These are phyloP conservation scores for Calonectria crousiana DNA, from an alignment of 2,329 filamentous ascomycete genomes.

Conservation along the genomic window DNA sequence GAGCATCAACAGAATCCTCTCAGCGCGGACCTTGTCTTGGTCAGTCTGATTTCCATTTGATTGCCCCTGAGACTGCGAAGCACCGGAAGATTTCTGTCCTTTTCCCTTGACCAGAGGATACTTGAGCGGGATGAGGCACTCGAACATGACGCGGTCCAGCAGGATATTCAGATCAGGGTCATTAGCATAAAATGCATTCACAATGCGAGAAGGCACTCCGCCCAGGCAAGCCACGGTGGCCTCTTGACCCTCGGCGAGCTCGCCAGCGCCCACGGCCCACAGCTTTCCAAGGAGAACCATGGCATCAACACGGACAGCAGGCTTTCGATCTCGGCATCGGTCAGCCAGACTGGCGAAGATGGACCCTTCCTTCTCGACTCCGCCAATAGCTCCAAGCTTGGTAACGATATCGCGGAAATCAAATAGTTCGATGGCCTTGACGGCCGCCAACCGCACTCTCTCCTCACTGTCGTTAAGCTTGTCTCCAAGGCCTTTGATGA, in stretches of 20 bases:
- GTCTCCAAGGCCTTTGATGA: slow-evolving; percentile 81
- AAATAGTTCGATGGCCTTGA: slow-evolving; percentile 85
- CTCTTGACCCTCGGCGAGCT: slow-evolving; percentile 87
- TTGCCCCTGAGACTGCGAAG: slow-evolving; percentile 62
- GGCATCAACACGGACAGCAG: slow-evolving; percentile 84
- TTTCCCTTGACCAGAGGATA: slow-evolving; percentile 79
- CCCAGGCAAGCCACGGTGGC: slow-evolving; percentile 79
- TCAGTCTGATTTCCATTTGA: slow-evolving; percentile 65
- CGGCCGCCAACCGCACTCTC: slow-evolving; percentile 89
- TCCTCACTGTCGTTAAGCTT: slow-evolving; percentile 92
- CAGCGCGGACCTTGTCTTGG: slow-evolving; percentile 82
- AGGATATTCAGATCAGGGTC: slow-evolving; percentile 87
- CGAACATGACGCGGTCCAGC: slow-evolving; percentile 86
- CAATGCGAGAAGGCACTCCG: slow-evolving; percentile 85
- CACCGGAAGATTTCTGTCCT: slow-evolving; percentile 70
- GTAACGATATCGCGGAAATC: slow-evolving; percentile 83
- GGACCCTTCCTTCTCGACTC: slow-evolving; percentile 80
- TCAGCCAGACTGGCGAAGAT: slow-evolving; percentile 87
- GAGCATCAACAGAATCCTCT: slow-evolving; percentile 86
- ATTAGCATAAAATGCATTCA: slow-evolving; percentile 91
- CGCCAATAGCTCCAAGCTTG: slow-evolving; percentile 83
- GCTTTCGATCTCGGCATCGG: slow-evolving; percentile 87
- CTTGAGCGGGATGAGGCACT: slow-evolving; percentile 88
- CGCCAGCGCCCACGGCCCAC: slow-evolving; percentile 93
- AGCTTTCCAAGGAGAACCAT: slow-evolving; percentile 87